Evolutionary conservation across 2,329 filamentous ascomycete genomes (phyloP), one percentile per base, ranked within the genome.

Genomic region (Diaporthe longicolla): DNA sequence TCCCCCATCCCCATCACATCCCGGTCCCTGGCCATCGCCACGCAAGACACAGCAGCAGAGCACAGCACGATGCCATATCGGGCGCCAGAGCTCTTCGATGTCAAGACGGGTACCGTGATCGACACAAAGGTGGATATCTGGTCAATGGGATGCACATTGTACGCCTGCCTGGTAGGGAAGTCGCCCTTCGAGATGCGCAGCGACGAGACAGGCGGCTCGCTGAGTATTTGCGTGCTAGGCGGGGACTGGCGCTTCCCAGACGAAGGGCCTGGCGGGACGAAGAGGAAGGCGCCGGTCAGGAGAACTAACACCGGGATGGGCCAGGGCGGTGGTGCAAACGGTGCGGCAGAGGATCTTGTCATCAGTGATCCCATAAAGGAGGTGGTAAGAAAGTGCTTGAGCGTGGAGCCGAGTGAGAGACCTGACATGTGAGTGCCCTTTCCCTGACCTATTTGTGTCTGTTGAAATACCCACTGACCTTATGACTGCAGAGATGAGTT

Each of bases 51-150:
- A 54, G 97, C 97, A 29, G 97, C 96, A 71, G 97, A 99, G 83
- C 96, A 98, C 87, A 96, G 93, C 77, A 99, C 97, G 54, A 98
- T 99, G 96, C 95, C 97, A 0, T 99, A 99, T 85, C 95, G 97
- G 74, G 97, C 97, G 1, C 97, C 97, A 0, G 97, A 99, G 84
- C 92, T 99, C 75, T 99, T 99, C 83, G 97, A 99, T 82, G 97
- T 98, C 73, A 97, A 97, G 85, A 98, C 95, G 4, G 96, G 94
- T 76, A 92, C 93, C 65, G 91, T 95, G 68, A 93, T 99, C 80
- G 97, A 98, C 84, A 97, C 95, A 17, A 98, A 98, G 82, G 95
- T 98, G 54, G 97, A 99, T 83, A 97, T 99, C 77, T 99, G 97
- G 97, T 97, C 94, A 21, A 86, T 99, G 29, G 97, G 97, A 69